These are phyloP conservation scores for Naganishia antarctica DNA, from an alignment of 768 basidiomycete species.

Conservation along the genomic window DNA sequence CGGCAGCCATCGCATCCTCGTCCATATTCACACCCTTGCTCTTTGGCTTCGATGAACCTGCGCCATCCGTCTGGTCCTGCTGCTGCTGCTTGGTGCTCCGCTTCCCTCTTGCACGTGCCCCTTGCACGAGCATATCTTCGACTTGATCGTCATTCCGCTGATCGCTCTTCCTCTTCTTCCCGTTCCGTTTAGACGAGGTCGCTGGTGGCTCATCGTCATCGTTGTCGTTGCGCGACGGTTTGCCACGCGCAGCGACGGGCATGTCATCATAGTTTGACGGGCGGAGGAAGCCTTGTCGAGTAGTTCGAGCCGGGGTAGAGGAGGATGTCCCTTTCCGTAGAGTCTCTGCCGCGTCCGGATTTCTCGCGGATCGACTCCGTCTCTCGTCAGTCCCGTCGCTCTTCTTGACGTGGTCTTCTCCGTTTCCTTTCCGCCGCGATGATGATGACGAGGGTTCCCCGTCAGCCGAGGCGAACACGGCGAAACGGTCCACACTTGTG, in stretches of 20 bases:
- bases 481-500: conserved; percentile 5
- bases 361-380: background rate
- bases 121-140: background rate
- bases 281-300: background rate
- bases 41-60: background rate
- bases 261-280: background rate
- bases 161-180: conserved; percentile 15
- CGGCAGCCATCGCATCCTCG: conserved; percentile 1
- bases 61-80: background rate
- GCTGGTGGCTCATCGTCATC: background rate
- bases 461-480: background rate
- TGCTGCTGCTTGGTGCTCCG: conserved; percentile 5
- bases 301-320: background rate
- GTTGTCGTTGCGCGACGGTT: background rate
- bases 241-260: background rate
- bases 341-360: background rate
- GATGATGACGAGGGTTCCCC: background rate
- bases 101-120: conserved; percentile 1
- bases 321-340: background rate
- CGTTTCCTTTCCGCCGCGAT: background rate
- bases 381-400: background rate
- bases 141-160: background rate
- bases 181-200: background rate
- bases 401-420: background rate
- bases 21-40: background rate